phyloP scores from a whole-genome alignment of 306 rosid species.

The Begonia loranthoides region DNA sequence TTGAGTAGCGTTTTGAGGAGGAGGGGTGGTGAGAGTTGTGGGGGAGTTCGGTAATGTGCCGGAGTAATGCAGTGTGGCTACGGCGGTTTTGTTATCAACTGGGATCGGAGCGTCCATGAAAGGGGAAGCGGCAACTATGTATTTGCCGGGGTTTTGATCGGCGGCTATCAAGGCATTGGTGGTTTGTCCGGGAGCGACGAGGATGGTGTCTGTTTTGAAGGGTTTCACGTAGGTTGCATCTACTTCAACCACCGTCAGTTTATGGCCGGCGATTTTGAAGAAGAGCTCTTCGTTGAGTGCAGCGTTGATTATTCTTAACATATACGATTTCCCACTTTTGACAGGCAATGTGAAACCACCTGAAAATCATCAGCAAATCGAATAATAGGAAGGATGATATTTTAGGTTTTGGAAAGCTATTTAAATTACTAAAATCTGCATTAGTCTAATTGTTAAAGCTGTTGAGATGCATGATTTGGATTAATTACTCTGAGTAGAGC shows the following conservation, averaged over 20 bases:
- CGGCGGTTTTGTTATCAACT: constrained; percentile 52
- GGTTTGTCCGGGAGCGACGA: constrained; percentile 88
- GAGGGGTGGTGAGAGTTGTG: constrained; percentile 40
- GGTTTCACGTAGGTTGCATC: constrained; percentile 80
- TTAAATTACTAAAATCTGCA: no score
- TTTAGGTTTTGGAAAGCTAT: no score
- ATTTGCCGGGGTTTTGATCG: constrained; percentile 47
- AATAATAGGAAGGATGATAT: no score
- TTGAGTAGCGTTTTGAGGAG: constrained; percentile 64
- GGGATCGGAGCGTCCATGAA: constrained; percentile 62
- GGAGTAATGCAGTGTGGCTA: constrained; percentile 50
- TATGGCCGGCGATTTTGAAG: constrained; percentile 86
- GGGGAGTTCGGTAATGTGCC: constrained; percentile 33
- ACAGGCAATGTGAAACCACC: constrained; percentile 48
- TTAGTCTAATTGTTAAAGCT: no score
- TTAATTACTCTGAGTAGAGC: constrained; percentile 45
- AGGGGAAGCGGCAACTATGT: constrained; percentile 54
- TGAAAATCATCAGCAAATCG: neutral
- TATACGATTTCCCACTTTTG: constrained; percentile 46
- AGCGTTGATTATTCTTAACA: constrained; percentile 77
- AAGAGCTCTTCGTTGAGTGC: constrained; percentile 95
- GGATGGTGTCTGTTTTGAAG: constrained; percentile 46
- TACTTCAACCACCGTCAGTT: constrained; percentile 62
- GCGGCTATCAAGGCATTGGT: constrained; percentile 56
- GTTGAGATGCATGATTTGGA: neutral